phyloP scores from a whole-genome alignment of 2,329 filamentous ascomycete species.

The Pseudofabraea citricarpa region DNA sequence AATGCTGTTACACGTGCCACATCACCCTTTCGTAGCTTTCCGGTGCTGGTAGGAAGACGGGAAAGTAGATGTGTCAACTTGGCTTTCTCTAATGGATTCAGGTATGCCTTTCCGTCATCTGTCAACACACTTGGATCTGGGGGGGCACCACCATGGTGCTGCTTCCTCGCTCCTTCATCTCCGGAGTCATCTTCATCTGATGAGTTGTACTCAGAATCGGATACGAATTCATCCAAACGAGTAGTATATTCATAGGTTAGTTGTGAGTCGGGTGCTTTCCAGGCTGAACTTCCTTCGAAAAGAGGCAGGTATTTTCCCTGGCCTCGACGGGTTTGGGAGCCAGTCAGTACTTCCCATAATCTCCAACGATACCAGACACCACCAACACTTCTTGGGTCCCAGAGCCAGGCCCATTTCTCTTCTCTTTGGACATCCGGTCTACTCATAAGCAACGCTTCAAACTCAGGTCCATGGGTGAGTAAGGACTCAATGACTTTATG shows the following conservation, averaged over 20 bases:
- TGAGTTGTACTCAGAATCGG: conserved; percentile 80
- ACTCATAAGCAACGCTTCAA: conserved; percentile 89
- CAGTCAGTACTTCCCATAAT: conserved; percentile 80
- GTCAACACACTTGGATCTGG: conserved; percentile 22
- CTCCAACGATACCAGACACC: conserved; percentile 93
- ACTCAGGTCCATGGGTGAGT: conserved; percentile 75
- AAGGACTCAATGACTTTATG: conserved; percentile 83
- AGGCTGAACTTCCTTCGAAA: conserved; percentile 73
- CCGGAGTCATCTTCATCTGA: conserved; percentile 75
- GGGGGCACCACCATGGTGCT: conserved; percentile 37
- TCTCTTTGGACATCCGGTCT: conserved; percentile 77
- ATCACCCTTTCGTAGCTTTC: conserved; percentile 75
- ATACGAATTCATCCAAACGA: conserved; percentile 71
- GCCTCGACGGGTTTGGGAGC: conserved; percentile 41
- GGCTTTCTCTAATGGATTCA: conserved; percentile 79
- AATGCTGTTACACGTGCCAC: conserved; percentile 83
- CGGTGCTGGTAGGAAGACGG: conserved; percentile 70
- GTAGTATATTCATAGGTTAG: conserved; percentile 81
- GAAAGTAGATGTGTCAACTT: conserved; percentile 81
- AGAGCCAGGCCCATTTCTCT: conserved; percentile 92
- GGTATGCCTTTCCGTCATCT: conserved; percentile 45
- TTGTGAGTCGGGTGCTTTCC: conserved; percentile 68
- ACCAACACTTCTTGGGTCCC: conserved; percentile 73
- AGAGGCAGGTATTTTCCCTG: conserved; percentile 55
- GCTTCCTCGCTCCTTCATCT: conserved; percentile 36